Percentiles rank a stretch among this genome's conserved stretches.
Evolutionary conservation across 2,329 filamentous ascomycete genomes (phyloP).

Genomic region (Leptographium lundbergii): DNA sequence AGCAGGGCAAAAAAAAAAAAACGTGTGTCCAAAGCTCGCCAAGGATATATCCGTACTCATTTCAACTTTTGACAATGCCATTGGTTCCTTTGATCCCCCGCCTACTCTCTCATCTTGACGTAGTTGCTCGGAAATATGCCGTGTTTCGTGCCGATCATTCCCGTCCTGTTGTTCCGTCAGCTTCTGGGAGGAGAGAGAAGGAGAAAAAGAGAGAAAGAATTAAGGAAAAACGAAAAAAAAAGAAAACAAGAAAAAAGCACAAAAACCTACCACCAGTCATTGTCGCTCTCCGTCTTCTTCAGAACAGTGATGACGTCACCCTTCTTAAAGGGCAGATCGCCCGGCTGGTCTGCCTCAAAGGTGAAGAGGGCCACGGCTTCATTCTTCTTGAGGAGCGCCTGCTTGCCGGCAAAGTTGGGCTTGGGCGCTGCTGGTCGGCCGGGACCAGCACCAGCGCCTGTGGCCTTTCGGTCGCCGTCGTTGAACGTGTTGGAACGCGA

Average conservation of each 20-base stretch:
- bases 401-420: conserved; percentile 60
- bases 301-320: conserved; percentile 90
- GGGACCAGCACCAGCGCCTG: conserved; percentile 35
- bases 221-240: conserved; percentile 13
- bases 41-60: conserved; percentile 1
- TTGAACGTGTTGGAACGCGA: conserved; percentile 39
- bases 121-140: conserved; percentile 89
- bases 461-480: conserved; percentile 25
- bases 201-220: conserved; percentile 26
- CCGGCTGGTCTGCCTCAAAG: conserved; percentile 87
- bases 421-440: conserved; percentile 78
- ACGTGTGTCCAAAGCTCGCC: not conserved
- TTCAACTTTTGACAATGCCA: not conserved
- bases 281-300: conserved; percentile 86
- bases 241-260: conserved; percentile 19
- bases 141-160: conserved; percentile 68
- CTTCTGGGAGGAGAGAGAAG: not conserved
- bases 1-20: not conserved
- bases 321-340: conserved; percentile 93
- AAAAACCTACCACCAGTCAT: conserved; percentile 75
- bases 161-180: conserved; percentile 49
- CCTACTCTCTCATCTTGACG: conserved; percentile 49
- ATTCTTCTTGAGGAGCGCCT: conserved; percentile 48
- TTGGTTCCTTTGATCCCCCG: not conserved
- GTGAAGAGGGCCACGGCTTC: conserved; percentile 87